Evolutionary conservation across 2,329 filamentous ascomycete genomes (phyloP).

Genomic region (Leptographium wingfieldii): DNA sequence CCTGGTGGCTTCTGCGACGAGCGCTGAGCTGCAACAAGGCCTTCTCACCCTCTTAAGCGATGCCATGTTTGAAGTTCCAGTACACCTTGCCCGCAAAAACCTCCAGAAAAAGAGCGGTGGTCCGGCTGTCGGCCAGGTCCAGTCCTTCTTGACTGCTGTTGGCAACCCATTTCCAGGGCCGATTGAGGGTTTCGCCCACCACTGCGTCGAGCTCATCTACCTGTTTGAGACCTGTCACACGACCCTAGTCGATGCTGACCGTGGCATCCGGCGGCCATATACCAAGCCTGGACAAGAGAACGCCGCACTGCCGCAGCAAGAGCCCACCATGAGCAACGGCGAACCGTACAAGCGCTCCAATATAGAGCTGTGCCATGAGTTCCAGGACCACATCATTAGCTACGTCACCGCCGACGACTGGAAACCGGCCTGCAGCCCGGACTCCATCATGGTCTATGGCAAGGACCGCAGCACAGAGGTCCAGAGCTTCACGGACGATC

Average conservation of each 20-base stretch:
- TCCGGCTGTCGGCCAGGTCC: neutral
- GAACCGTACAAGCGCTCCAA: slow-evolving; percentile 1
- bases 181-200: slow-evolving; percentile 1
- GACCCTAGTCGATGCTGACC: slow-evolving; percentile 2
- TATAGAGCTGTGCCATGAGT: slow-evolving; percentile 1
- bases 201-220: slow-evolving; percentile 7
- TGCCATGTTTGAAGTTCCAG: neutral
- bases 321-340: neutral
- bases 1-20: neutral
- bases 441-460: neutral
- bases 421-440: neutral
- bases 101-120: neutral
- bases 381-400: slow-evolving; percentile 1
- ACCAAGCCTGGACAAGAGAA: neutral
- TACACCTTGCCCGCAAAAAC: neutral
- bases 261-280: slow-evolving; percentile 12
- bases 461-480: neutral
- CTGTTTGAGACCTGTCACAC: slow-evolving; percentile 3
- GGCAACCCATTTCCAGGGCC: slow-evolving; percentile 6
- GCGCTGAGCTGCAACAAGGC: neutral
- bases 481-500: neutral
- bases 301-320: neutral
- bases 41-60: neutral
- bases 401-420: slow-evolving; percentile 2
- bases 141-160: slow-evolving; percentile 1